These are phyloP conservation scores for Cephaloascus albidus DNA, from an alignment of 805 yeast species.

Conservation along the genomic window DNA sequence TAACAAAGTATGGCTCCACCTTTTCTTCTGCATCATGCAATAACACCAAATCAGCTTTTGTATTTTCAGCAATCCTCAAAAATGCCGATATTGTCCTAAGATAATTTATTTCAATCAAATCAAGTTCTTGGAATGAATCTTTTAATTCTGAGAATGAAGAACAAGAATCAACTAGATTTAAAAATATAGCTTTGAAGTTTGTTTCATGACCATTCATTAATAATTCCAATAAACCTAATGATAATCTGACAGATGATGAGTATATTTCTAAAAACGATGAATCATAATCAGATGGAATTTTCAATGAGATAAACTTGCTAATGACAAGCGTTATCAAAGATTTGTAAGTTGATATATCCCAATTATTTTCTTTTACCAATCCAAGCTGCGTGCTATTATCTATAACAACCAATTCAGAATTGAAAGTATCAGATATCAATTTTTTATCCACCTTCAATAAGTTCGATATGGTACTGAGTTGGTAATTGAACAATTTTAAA, in stretches of 20 bases:
- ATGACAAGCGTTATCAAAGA: constrained; percentile 39
- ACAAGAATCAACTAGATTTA: constrained; percentile 21
- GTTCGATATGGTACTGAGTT: constrained; percentile 41
- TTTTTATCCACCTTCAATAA: constrained; percentile 39
- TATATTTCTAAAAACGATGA: constrained; percentile 13
- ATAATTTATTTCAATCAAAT: constrained; percentile 16
- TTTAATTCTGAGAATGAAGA: constrained; percentile 11
- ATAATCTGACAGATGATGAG: constrained; percentile 26
- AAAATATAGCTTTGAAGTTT: constrained; percentile 36
- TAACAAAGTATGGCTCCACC: constrained; percentile 22
- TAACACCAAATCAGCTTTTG: constrained; percentile 16
- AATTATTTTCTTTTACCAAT: constrained; percentile 28
- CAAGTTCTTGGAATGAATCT: constrained; percentile 10
- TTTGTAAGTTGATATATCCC: constrained; percentile 55
- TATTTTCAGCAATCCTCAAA: constrained; percentile 19
- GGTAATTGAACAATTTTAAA: constrained; percentile 52
- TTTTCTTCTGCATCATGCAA: constrained; percentile 20
- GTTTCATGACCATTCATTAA: constrained; percentile 51
- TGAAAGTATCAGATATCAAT: constrained; percentile 36
- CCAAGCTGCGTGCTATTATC: constrained; percentile 33
- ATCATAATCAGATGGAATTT: constrained; percentile 9
- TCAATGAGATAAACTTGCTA: constrained; percentile 31
- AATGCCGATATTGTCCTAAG: constrained; percentile 17
- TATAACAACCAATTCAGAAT: constrained; percentile 49
- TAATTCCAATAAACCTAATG: constrained; percentile 33